Evolutionary conservation across 2,329 filamentous ascomycete species (phyloP).

Genomic region (Exophiala spinifera): DNA sequence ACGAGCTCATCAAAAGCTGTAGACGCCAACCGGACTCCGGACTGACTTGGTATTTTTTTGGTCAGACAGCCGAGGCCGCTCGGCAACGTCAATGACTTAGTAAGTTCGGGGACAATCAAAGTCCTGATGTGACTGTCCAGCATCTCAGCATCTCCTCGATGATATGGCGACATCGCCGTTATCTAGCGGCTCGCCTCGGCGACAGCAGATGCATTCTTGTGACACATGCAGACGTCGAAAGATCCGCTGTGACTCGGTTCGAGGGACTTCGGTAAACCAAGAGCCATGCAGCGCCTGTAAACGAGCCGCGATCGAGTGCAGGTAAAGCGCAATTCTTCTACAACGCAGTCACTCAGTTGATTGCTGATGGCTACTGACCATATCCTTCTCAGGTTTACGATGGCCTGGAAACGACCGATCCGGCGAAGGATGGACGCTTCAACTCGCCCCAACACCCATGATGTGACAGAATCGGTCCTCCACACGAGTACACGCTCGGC

Average conservation of each 20-base stretch:
- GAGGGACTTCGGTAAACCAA: background rate
- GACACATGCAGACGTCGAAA: constrained; percentile 1
- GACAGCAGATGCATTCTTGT: constrained; percentile 1
- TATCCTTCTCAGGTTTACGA: background rate
- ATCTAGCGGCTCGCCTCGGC: background rate
- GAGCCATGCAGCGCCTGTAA: background rate
- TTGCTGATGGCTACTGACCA: background rate
- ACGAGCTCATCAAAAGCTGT: too few relatives aligned
- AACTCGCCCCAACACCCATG: background rate
- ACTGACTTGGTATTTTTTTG: too few relatives aligned
- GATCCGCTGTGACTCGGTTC: background rate
- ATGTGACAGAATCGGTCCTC: background rate
- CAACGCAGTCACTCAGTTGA: too few relatives aligned
- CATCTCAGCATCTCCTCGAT: too few relatives aligned
- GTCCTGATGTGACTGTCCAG: too few relatives aligned
- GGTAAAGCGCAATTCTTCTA: background rate
- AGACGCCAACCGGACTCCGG: too few relatives aligned
- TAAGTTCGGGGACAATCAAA: too few relatives aligned
- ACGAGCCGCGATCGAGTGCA: background rate
- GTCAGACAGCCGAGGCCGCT: too few relatives aligned
- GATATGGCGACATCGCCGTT: too few relatives aligned
- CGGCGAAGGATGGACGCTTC: background rate
- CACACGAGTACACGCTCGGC: background rate
- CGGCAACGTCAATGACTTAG: too few relatives aligned
- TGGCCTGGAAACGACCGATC: background rate